These are phyloP conservation scores for Plasmodium fragile DNA, from an alignment of 169 alveolate genomes.

Conservation along the genomic window DNA sequence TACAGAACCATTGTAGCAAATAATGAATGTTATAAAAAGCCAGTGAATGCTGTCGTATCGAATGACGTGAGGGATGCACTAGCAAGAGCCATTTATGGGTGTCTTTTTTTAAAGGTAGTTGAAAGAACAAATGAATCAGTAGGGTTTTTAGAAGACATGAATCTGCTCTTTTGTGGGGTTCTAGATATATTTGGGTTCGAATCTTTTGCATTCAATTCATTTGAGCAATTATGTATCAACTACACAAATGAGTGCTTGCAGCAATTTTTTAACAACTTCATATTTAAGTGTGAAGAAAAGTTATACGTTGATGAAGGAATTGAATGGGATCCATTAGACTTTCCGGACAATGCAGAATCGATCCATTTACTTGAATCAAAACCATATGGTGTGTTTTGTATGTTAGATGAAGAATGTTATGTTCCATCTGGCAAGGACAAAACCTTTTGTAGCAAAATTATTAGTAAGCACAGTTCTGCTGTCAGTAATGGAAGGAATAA, in stretches of 20 bases:
- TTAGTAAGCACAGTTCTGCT: constrained; percentile 77
- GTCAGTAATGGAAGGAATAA: constrained; percentile 67
- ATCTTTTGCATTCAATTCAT: constrained; percentile 95
- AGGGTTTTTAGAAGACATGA: constrained; percentile 78
- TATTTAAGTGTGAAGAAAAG: constrained; percentile 95
- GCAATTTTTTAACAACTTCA: constrained; percentile 94
- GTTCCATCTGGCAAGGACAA: constrained; percentile 93
- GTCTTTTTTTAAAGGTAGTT: constrained; percentile 96
- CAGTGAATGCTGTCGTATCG: constrained; percentile 87
- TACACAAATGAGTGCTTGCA: constrained; percentile 97
- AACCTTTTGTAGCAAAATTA: constrained; percentile 87
- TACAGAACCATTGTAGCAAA: constrained; percentile 84
- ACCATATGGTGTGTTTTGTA: constrained; percentile 89
- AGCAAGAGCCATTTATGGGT: constrained; percentile 96
- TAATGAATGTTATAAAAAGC: constrained; percentile 87
- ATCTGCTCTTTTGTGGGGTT: constrained; percentile 90
- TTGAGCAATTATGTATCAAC: constrained; percentile 98
- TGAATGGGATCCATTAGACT: constrained; percentile 95
- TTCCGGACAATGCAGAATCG: constrained; percentile 96
- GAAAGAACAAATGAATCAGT: constrained; percentile 94
- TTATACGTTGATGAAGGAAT: constrained; percentile 94
- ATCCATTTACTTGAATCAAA: constrained; percentile 94
- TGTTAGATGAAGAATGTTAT: constrained; percentile 95
- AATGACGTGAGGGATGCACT: constrained; percentile 94
- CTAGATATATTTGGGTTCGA: constrained; percentile 99